Evolutionary conservation across 2,329 filamentous ascomycete genomes (phyloP).

Genomic region (Arthrinium puccinioides): DNA sequence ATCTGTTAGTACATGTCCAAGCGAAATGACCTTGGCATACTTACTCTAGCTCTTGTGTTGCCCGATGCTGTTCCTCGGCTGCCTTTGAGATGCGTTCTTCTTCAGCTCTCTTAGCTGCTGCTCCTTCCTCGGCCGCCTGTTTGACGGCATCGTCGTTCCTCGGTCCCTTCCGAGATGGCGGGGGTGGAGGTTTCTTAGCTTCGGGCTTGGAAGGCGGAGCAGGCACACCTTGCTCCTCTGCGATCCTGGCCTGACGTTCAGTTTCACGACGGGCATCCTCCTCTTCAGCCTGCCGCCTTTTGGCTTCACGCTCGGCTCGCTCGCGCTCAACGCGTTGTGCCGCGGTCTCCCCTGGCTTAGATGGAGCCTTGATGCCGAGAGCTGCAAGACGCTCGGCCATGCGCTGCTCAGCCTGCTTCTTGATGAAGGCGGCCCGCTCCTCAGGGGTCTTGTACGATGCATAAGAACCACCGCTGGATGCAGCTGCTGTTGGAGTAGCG

Average conservation of each 20-base stretch:
- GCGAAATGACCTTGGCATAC: conserved; percentile 29
- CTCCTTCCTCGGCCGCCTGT: conserved; percentile 42
- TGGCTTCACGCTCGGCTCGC: conserved; percentile 77
- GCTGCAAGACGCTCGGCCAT: conserved; percentile 96
- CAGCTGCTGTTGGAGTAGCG: conserved; percentile 37
- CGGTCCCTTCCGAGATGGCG: conserved; percentile 66
- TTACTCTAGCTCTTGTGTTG: conserved; percentile 76
- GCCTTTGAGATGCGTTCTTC: conserved; percentile 61
- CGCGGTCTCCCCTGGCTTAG: conserved; percentile 71
- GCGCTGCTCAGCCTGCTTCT: conserved; percentile 91
- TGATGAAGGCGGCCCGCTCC: conserved; percentile 91
- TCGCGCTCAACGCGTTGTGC: conserved; percentile 85
- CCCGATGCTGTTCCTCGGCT: conserved; percentile 67
- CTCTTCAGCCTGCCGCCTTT: conserved; percentile 82
- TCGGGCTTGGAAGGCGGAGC: conserved; percentile 43
- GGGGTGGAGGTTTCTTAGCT: conserved; percentile 63
- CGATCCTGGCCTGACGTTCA: conserved; percentile 76
- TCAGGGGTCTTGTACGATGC: conserved; percentile 84
- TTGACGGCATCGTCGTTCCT: conserved; percentile 42
- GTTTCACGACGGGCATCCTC: conserved; percentile 85
- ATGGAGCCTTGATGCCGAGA: conserved; percentile 78
- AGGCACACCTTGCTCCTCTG: conserved; percentile 64
- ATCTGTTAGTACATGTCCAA: conserved; percentile 10
- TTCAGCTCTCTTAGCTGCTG: conserved; percentile 53
- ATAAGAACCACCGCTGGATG: conserved; percentile 59